Percentiles rank a stretch among this genome's conserved stretches.
These are phyloP conservation scores for Cyberlindnera mississippiensis DNA, from an alignment of 805 yeast species.

Conservation along the genomic window DNA sequence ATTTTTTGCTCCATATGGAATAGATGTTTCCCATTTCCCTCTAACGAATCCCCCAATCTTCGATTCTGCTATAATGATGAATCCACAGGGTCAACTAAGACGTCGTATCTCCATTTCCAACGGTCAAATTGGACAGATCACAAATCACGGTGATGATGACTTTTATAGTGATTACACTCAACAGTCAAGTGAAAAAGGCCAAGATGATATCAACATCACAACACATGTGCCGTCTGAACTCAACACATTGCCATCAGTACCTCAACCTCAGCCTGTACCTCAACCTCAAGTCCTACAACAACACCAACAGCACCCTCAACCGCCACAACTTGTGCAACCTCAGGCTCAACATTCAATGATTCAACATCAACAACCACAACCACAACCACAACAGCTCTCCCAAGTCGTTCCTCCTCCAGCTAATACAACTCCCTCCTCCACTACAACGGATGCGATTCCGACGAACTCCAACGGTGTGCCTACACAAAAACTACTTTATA, in stretches of 20 bases:
- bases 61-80: slow-evolving; percentile 38
- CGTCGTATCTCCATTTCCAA: slow-evolving; percentile 78
- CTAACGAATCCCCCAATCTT: slow-evolving; percentile 44
- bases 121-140: slow-evolving; percentile 79
- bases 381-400: slow-evolving; percentile 5
- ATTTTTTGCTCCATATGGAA: slow-evolving; percentile 40
- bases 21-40: slow-evolving; percentile 41
- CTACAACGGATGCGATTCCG: slow-evolving; percentile 12
- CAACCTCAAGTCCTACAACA: slow-evolving; percentile 8
- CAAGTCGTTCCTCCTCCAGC: slow-evolving; percentile 6
- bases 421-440: slow-evolving; percentile 6
- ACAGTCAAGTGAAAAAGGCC: slow-evolving; percentile 8
- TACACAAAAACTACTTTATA: slow-evolving; percentile 43
- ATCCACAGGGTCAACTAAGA: slow-evolving; percentile 35
- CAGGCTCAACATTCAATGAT: slow-evolving; percentile 1
- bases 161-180: slow-evolving; percentile 12
- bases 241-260: slow-evolving; percentile 8
- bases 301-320: slow-evolving; percentile 10
- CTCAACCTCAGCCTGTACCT: slow-evolving; percentile 10
- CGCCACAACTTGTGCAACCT: no score
- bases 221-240: not conserved
- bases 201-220: slow-evolving; percentile 6
- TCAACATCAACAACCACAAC: slow-evolving; percentile 9
- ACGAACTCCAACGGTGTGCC: slow-evolving; percentile 30
- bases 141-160: slow-evolving; percentile 37